Conservation (phyloP, 371 early-diverging fungal genomes). For the Rozella allomycis region DNA sequence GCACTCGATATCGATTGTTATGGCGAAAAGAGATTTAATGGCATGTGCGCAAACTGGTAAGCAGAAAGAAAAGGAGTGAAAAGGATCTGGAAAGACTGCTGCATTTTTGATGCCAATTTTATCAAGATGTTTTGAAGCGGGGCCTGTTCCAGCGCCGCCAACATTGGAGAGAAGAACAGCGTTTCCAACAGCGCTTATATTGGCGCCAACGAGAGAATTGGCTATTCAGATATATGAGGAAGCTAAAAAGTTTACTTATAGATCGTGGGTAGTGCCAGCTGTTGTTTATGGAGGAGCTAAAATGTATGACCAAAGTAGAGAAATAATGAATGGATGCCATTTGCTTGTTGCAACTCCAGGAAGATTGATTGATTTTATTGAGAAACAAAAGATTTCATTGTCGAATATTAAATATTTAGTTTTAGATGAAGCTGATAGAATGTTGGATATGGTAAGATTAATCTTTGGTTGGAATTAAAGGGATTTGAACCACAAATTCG, state of each 20-base stretch:
- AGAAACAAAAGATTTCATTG: slow-evolving; percentile 35
- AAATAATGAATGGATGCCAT: slow-evolving; percentile 41
- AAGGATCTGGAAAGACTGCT: slow-evolving; percentile 52
- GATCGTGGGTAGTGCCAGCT: slow-evolving; percentile 36
- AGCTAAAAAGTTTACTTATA: slow-evolving; percentile 21
- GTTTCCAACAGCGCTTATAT: slow-evolving; percentile 16
- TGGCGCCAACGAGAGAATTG: slow-evolving; percentile 39
- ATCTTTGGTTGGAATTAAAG: too few relatives aligned
- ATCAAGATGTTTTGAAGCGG: slow-evolving; percentile 28
- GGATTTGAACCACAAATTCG: slow-evolving; percentile 98
- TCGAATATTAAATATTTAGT: slow-evolving; percentile 5
- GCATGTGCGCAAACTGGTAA: slow-evolving; percentile 66
- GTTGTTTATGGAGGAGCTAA: slow-evolving; percentile 33
- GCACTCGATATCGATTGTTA: slow-evolving; percentile 70
- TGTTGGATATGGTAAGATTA: slow-evolving; percentile 99
- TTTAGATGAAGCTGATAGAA: slow-evolving; percentile 98
- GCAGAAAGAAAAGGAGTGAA: too few relatives aligned
- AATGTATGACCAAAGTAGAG: slow-evolving; percentile 18
- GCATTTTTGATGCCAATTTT: slow-evolving; percentile 42
- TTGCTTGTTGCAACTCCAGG: slow-evolving; percentile 96
- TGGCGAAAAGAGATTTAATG: slow-evolving; percentile 41
- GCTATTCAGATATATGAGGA: slow-evolving; percentile 34
- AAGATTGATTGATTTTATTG: slow-evolving; percentile 83
- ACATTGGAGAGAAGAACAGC: slow-evolving; percentile 6
- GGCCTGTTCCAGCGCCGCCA: slow-evolving; percentile 77